Base-by-base conservation (phyloP, 352 stramenopile species). In the Globisporangium cystogenes region DNA sequence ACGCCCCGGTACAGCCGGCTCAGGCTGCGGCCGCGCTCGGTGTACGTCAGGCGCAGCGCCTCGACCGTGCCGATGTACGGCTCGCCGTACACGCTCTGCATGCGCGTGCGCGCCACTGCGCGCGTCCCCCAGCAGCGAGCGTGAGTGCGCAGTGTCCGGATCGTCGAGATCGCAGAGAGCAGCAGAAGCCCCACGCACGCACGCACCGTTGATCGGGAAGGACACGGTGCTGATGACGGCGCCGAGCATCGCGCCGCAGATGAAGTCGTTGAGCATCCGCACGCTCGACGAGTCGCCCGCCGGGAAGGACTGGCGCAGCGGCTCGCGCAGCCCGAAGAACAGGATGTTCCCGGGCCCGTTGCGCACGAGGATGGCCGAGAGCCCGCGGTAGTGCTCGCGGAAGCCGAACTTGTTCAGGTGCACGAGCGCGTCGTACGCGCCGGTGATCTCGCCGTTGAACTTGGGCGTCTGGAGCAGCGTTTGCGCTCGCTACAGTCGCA, bases 381-480 rank as follows among this genome's bases (percentile, higher is more conserved):
- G 51, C 3, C 86, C 86, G 51, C 84, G 76, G 57, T 92, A 96
- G 57, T 91, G 81, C 65, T 96, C 86, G 35, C 63, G 71, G 16
- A 95, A 31, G 6, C 85, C 82, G 44, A 78, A 87, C 40, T 85
- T 80, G 65, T 87, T 89, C 27, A 96, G 61, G 23, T 93, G 82
- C 18, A 87, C 29, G 59, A 93, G 80, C 16, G 79, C 82, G 24
- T 93, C 80, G 55, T 82, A 78, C n/a, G 78, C 81, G 33, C 86
- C 83, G 0, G 60, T 66, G 54, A 94, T 93, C 40, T 90, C 68
- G 41, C 62, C 57, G 62, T 94, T 96, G 72, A 88, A 96, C 44
- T 90, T 88, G 10, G 82, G 81, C 11, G 86, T 94, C 60, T 96
- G 86, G 27, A 96, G 52, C 44, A 96, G 59, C 21, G 86, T 95